Evolutionary conservation across 225 moss, liverwort and hornwort species (phyloP).

Genomic region (Ulota crispa): DNA sequence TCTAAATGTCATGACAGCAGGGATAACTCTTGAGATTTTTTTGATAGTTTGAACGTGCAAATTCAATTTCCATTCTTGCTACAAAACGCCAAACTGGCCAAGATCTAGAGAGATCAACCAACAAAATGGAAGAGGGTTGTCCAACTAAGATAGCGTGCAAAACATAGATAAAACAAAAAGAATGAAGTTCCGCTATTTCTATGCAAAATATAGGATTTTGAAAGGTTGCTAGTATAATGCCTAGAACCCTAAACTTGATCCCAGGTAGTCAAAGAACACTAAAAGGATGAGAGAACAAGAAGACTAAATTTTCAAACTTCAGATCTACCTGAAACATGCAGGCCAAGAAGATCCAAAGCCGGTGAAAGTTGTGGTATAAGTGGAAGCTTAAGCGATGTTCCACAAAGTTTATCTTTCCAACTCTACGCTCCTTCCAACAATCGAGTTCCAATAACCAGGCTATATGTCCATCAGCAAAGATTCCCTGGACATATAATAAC

Average conservation of each 20-base stretch:
- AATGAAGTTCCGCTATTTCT: background rate
- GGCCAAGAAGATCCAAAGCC: slow-evolving; percentile 89
- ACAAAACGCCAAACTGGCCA: slow-evolving; percentile 82
- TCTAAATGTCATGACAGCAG: slow-evolving; percentile 71
- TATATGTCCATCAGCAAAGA: slow-evolving; percentile 22
- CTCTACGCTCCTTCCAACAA: slow-evolving; percentile 47
- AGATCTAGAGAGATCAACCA: slow-evolving; percentile 54
- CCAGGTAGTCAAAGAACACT: background rate
- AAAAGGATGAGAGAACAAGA: background rate
- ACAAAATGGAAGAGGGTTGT: slow-evolving; percentile 13
- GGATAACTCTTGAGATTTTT: slow-evolving; percentile 74
- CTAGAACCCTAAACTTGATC: slow-evolving; percentile 7
- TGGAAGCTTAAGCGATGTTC: slow-evolving; percentile 91
- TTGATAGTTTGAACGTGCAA: slow-evolving; percentile 71
- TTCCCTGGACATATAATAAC: slow-evolving; percentile 11
- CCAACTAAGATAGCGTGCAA: slow-evolving; percentile 6
- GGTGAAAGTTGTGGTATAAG: slow-evolving; percentile 94
- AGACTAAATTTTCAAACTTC: background rate
- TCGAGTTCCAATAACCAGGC: slow-evolving; percentile 16
- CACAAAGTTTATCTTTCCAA: slow-evolving; percentile 91
- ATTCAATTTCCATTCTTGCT: slow-evolving; percentile 50
- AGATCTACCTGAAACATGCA: slow-evolving; percentile 78
- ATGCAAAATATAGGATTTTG: background rate
- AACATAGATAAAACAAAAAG: slow-evolving; percentile 11
- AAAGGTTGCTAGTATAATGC: background rate